Percentiles rank a stretch among this genome's conserved stretches.
These are phyloP conservation scores for Hyphodiscus sp. DNA, from an alignment of 2,329 filamentous ascomycete species.

Conservation along the genomic window DNA sequence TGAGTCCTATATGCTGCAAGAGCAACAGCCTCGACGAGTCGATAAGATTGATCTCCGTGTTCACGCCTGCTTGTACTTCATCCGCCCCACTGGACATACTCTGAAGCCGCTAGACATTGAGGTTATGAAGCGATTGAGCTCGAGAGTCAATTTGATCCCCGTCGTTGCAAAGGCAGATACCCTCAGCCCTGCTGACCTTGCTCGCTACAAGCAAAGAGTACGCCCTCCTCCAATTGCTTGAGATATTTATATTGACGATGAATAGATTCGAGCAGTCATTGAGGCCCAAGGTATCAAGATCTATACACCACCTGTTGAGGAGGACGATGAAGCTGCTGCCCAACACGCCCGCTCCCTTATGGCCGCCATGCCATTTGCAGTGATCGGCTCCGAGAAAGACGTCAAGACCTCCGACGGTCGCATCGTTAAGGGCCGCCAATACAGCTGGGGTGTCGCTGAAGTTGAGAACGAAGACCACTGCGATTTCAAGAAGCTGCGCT, in stretches of 20 bases:
- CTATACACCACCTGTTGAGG: constrained; percentile 95
- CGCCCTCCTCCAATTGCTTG: constrained; percentile 26
- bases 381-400: constrained; percentile 98
- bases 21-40: constrained; percentile 94
- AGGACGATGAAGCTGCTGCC: constrained; percentile 94
- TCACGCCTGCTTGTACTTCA: constrained; percentile 98
- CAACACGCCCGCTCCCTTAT: constrained; percentile 92
- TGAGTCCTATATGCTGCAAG: constrained; percentile 99
- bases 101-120: constrained; percentile 98
- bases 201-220: constrained; percentile 93
- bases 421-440: constrained; percentile 97
- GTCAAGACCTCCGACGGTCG: constrained; percentile 94
- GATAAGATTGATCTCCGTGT: constrained; percentile 99
- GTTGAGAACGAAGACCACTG: constrained; percentile 99
- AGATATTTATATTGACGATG: constrained; percentile 25
- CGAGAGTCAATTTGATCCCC: constrained; percentile 95
- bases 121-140: constrained; percentile 99
- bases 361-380: constrained; percentile 96
- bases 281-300: constrained; percentile 99
- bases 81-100: constrained; percentile 95
- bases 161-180: constrained; percentile 99
- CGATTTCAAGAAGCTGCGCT: constrained; percentile 99
- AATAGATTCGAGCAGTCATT: constrained; percentile 84
- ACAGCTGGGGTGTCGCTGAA: constrained; percentile 98
- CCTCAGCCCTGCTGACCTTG: constrained; percentile 83